Evolutionary conservation across 345 rosid genomes (phyloP).

Genomic region (sweet orange (Citrus sinensis)): DVS_A1.0 CM039162.1:3936501-3937000

Average conservation of each 20-base stretch:
- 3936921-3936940: not conserved
- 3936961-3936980: not conserved
- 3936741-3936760: not conserved
- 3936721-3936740: not conserved
- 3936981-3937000: not conserved
- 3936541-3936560: constrained; percentile 90
- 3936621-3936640: constrained; percentile 57
- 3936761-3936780: not conserved
- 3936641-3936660: constrained; percentile 61
- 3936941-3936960: not conserved
- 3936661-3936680: constrained; percentile 61
- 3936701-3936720: not conserved
- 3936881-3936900: not conserved
- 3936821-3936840: not conserved
- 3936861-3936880: not conserved
- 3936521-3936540: constrained; percentile 86
- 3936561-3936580: constrained; percentile 31
- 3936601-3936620: constrained; percentile 52
- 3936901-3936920: not conserved
- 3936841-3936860: not conserved
- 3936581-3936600: constrained; percentile 31
- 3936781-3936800: not conserved
- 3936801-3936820: not conserved
- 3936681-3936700: constrained; percentile 73
- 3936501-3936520: constrained; percentile 47